Conservation (phyloP, 192 early-diverging fungal genomes). For the Paraglomus occultum region DNA sequence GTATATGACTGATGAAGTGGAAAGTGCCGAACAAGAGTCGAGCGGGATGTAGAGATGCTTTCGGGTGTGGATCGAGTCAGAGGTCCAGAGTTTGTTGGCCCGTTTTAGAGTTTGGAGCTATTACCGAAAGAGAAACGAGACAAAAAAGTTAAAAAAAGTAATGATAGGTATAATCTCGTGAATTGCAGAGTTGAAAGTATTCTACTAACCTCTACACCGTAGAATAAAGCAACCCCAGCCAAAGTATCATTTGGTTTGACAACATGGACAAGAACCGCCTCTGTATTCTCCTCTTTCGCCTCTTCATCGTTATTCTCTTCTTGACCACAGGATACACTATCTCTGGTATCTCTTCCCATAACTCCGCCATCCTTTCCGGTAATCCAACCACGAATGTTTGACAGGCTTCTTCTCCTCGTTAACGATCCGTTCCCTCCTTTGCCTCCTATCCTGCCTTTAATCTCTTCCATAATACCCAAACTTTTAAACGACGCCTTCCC, state of each 20-base stretch:
- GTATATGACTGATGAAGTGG: no score
- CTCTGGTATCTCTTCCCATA: no score
- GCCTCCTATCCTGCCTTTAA: no score
- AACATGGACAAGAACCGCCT: slow-evolving; percentile 42
- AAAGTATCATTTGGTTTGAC: slow-evolving; percentile 43
- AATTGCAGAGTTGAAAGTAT: background rate
- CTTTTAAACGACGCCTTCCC: no score
- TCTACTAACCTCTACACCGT: slow-evolving; percentile 46
- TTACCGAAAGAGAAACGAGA: background rate
- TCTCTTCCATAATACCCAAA: no score
- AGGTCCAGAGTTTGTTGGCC: slow-evolving; percentile 51
- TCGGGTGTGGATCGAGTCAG: slow-evolving; percentile 50
- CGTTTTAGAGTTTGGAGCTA: slow-evolving; percentile 43
- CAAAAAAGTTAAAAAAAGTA: background rate
- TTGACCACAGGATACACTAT: background rate
- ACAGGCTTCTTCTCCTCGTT: no score
- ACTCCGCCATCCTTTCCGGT: no score
- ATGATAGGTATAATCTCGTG: background rate
- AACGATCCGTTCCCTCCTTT: no score
- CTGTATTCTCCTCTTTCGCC: background rate
- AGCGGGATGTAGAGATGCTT: slow-evolving; percentile 51
- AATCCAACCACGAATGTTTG: no score
- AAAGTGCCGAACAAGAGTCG: slow-evolving; percentile 33
- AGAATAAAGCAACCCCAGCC: slow-evolving; percentile 48
- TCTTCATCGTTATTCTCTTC: background rate